Conservation (phyloP, 495 filamentous ascomycete species). For the Penicillium ochrochloron region DNA sequence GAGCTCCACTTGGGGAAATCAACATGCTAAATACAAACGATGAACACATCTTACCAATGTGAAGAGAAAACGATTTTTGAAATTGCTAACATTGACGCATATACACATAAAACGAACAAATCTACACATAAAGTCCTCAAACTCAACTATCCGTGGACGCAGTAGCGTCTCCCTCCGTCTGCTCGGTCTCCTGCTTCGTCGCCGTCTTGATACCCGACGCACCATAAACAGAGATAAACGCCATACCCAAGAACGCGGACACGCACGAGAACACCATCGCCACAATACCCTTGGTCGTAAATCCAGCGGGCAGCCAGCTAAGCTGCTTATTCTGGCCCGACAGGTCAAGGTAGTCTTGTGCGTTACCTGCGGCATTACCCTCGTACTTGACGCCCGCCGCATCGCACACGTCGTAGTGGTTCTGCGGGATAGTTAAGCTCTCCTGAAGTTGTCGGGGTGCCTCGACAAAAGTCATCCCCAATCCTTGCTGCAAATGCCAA, state of each 20-base stretch:
- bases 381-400: conserved; percentile 42
- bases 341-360: conserved; percentile 65
- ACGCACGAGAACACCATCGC: conserved; percentile 75
- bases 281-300: conserved; percentile 71
- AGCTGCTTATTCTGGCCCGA: conserved; percentile 62
- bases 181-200: conserved; percentile 13
- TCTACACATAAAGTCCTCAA: neutral
- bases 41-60: too few species aligned
- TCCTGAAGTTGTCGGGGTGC: conserved; percentile 66
- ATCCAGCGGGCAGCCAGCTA: conserved; percentile 65
- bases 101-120: neutral
- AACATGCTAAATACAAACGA: too few species aligned
- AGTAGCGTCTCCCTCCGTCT: neutral
- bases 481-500: conserved; percentile 60
- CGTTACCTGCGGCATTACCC: conserved; percentile 82
- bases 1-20: too few species aligned
- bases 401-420: conserved; percentile 68
- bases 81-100: conserved; percentile 5
- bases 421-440: conserved; percentile 60
- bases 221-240: conserved; percentile 71
- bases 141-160: conserved; percentile 11
- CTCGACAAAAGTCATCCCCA: conserved; percentile 54
- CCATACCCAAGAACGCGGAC: conserved; percentile 73
- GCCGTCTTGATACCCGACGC: conserved; percentile 23
- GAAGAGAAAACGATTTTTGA: neutral